Conservation (phyloP, 2,329 filamentous ascomycete genomes). For the Cercospora citrullina region DNA sequence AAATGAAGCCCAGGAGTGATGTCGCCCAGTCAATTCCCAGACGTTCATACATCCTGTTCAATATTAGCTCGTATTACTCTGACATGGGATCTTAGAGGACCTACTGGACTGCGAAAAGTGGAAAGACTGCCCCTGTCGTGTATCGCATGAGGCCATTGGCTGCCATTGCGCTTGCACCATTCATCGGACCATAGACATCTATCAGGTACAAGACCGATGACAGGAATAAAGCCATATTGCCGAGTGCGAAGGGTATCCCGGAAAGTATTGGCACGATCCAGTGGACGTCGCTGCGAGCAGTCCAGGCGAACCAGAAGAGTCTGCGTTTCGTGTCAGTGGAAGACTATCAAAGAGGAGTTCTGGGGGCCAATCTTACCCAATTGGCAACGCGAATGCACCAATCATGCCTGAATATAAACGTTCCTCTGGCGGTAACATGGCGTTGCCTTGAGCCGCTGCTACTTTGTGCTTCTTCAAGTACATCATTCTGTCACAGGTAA, state of each 20-base stretch:
- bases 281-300: constrained; percentile 38
- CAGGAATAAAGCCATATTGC: constrained; percentile 40
- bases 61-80: not conserved
- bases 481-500: constrained; percentile 41
- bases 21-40: constrained; percentile 48
- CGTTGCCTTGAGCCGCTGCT: constrained; percentile 33
- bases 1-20: constrained; percentile 46
- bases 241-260: constrained; percentile 36
- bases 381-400: constrained; percentile 39
- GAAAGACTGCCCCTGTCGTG: constrained; percentile 21
- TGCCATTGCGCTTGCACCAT: constrained; percentile 59
- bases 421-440: constrained; percentile 37
- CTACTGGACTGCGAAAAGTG: constrained; percentile 17
- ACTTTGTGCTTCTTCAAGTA: constrained; percentile 40
- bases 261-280: constrained; percentile 44
- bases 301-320: constrained; percentile 46
- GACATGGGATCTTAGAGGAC: not conserved
- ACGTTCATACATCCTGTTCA: constrained; percentile 38
- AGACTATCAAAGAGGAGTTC: not conserved
- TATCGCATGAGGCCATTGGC: constrained; percentile 55
- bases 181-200: constrained; percentile 55
- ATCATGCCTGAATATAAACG: constrained; percentile 40
- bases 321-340: constrained; percentile 18
- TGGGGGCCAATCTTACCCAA: constrained; percentile 28
- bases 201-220: constrained; percentile 48